These are phyloP conservation scores for Globisporangium parvum DNA, from an alignment of 352 stramenopile genomes.

Conservation along the genomic window DNA sequence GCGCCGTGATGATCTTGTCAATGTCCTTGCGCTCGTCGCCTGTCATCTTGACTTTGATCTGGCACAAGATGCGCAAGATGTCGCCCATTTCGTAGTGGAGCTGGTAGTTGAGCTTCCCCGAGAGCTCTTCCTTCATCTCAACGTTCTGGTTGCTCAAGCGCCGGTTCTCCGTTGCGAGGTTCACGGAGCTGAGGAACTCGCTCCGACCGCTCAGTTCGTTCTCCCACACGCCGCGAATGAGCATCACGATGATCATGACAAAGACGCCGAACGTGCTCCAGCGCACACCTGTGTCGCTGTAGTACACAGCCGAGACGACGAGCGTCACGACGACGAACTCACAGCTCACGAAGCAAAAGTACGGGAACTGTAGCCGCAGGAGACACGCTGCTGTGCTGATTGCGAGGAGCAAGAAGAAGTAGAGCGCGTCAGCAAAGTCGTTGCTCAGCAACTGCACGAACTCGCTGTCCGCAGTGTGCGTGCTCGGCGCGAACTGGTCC, in stretches of 20 bases:
- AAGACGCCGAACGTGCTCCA: conserved; percentile 30
- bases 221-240: conserved; percentile 36
- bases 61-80: conserved; percentile 61
- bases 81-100: conserved; percentile 72
- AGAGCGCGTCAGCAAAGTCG: conserved; percentile 31
- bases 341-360: conserved; percentile 29
- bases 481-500: conserved; percentile 1
- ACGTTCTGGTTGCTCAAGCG: conserved; percentile 62
- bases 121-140: conserved; percentile 61
- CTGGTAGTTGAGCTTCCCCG: conserved; percentile 53
- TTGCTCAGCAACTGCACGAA: conserved; percentile 25
- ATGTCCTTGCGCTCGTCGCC: conserved; percentile 39
- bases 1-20: conserved; percentile 65
- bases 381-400: conserved; percentile 31
- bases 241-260: conserved; percentile 24
- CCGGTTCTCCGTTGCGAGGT: conserved; percentile 47
- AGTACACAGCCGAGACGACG: conserved; percentile 22
- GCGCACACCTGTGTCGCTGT: conserved; percentile 9
- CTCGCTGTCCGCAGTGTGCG: conserved; percentile 1
- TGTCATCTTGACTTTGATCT: conserved; percentile 65
- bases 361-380: conserved; percentile 49
- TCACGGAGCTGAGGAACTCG: conserved; percentile 49
- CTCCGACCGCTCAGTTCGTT: conserved; percentile 34
- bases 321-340: conserved; percentile 35
- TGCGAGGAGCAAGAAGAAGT: conserved; percentile 39